Conservation (phyloP, 176 grass and related monocot species). For the Lolium multiflorum region DNA sequence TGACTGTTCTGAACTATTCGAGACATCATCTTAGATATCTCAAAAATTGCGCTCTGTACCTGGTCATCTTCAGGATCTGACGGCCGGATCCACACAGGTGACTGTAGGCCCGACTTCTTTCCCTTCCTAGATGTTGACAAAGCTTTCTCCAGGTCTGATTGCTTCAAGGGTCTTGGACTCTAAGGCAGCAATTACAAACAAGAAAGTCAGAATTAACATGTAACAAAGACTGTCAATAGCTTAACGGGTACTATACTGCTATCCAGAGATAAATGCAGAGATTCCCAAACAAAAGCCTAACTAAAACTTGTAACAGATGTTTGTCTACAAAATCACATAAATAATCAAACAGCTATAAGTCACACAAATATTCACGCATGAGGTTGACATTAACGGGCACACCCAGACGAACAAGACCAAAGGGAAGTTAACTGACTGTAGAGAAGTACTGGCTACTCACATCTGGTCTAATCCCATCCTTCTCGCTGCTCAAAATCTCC, state of each 20-base stretch:
- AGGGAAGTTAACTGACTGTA: conserved; percentile 1
- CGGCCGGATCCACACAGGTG: conserved; percentile 61
- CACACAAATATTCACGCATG: background rate
- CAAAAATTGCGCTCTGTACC: conserved; percentile 85
- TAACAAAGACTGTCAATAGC: background rate
- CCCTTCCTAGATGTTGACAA: conserved; percentile 76
- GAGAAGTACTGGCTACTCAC: conserved; percentile 54
- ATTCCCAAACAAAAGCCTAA: background rate
- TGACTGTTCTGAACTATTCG: conserved; percentile 84
- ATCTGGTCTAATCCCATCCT: conserved; percentile 56
- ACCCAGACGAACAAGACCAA: background rate
- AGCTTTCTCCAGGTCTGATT: conserved; percentile 80
- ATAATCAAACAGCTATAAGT: background rate
- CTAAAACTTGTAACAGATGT: conserved; percentile 21
- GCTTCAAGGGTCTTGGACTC: conserved; percentile 75
- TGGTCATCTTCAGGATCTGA: conserved; percentile 82
- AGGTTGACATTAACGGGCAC: background rate
- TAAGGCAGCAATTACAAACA: conserved; percentile 42
- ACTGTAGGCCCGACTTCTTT: conserved; percentile 52
- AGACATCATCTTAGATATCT: conserved; percentile 98
- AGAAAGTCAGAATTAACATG: conserved; percentile 20
- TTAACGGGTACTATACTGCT: background rate
- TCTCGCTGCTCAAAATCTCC: conserved; percentile 84
- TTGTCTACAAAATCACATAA: background rate
- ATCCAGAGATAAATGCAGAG: background rate